Evolutionary conservation across 441 rosid genomes (phyloP).

Genomic region (Flueggea neowawraea): DNA sequence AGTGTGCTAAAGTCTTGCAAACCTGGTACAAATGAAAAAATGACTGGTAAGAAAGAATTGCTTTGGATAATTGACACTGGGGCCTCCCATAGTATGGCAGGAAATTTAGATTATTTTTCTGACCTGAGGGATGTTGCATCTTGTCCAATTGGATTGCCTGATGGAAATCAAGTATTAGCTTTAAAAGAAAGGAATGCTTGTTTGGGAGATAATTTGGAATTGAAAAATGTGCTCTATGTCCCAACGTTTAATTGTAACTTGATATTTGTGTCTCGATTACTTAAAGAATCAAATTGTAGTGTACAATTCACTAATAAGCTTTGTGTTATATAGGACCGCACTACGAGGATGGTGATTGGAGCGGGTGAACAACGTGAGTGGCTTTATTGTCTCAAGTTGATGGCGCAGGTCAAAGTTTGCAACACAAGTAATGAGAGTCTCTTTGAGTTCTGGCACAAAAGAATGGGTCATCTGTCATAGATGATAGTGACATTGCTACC

Average conservation of each 20-base stretch:
- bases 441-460: background rate
- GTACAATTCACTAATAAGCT: background rate
- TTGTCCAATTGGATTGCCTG: background rate
- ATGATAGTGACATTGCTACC: background rate
- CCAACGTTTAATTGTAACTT: background rate
- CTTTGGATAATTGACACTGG: background rate
- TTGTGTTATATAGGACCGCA: background rate
- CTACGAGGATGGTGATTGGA: background rate
- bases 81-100: background rate
- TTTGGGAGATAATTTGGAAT: background rate
- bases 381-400: background rate
- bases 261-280: background rate
- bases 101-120: background rate
- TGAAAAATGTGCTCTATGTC: background rate
- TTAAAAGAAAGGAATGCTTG: background rate
- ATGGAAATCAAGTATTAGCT: background rate
- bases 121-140: background rate
- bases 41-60: background rate
- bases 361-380: background rate
- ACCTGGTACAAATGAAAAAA: background rate
- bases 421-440: too few species aligned
- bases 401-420: background rate
- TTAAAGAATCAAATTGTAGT: background rate
- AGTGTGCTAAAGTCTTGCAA: background rate
- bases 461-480: background rate